Percentiles rank a stretch among this genome's conserved stretches.
These are phyloP conservation scores for Cyberlindnera misumaiensis DNA, from an alignment of 805 yeast genomes.

Conservation along the genomic window DNA sequence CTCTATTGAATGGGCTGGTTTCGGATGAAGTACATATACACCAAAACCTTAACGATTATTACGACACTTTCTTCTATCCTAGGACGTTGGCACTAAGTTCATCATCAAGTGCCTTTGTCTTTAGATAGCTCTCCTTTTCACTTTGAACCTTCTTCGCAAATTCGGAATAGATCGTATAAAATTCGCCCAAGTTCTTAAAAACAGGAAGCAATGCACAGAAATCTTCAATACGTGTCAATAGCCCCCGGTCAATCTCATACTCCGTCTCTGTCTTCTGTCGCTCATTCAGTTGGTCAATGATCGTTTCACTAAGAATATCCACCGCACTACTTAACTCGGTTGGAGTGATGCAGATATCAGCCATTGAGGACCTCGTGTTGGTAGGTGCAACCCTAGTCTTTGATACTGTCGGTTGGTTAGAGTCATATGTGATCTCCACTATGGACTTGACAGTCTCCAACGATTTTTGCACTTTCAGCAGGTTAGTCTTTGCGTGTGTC, in stretches of 20 bases:
- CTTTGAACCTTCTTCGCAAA: slow-evolving; percentile 38
- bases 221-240: slow-evolving; percentile 38
- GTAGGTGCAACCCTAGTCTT: slow-evolving; percentile 18
- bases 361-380: slow-evolving; percentile 2
- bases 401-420: not conserved
- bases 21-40: slow-evolving; percentile 49
- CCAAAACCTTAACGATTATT: not conserved
- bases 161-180: slow-evolving; percentile 41
- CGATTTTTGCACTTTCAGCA: slow-evolving; percentile 38
- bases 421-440: slow-evolving; percentile 23
- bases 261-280: slow-evolving; percentile 20
- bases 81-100: slow-evolving; percentile 11
- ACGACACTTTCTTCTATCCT: not conserved
- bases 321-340: slow-evolving; percentile 33
- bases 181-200: slow-evolving; percentile 45
- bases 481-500: slow-evolving; percentile 37
- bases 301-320: slow-evolving; percentile 37
- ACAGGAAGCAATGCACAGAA: slow-evolving; percentile 44
- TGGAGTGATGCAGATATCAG: slow-evolving; percentile 24
- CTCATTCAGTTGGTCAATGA: slow-evolving; percentile 34
- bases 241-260: slow-evolving; percentile 26
- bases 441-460: slow-evolving; percentile 40
- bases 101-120: slow-evolving; percentile 23
- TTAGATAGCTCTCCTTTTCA: slow-evolving; percentile 29
- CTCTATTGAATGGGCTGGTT: slow-evolving; percentile 95